Percentiles rank a stretch among this genome's conserved stretches.
Evolutionary conservation across 768 basidiomycete species (phyloP).

Genomic region (Leccinellum rugosiceps): DNA sequence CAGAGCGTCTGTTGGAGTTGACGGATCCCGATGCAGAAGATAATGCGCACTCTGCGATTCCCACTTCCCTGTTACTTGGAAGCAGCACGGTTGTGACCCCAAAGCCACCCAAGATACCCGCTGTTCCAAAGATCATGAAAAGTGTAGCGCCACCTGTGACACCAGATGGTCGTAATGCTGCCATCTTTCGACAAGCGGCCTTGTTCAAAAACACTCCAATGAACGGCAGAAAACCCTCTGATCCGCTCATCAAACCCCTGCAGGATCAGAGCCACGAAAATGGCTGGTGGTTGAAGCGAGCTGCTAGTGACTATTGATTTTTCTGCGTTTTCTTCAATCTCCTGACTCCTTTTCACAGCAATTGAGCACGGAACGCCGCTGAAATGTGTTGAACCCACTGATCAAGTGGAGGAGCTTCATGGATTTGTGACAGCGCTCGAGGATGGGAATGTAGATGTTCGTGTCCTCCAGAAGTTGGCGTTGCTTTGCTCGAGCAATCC

Average conservation of each 20-base stretch:
- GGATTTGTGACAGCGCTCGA: slow-evolving; percentile 53
- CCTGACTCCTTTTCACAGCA: slow-evolving; percentile 18
- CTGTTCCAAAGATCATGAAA: slow-evolving; percentile 33
- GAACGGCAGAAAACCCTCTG: slow-evolving; percentile 43
- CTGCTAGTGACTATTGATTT: slow-evolving; percentile 50
- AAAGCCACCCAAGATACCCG: slow-evolving; percentile 37
- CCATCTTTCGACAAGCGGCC: slow-evolving; percentile 70
- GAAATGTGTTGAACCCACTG: slow-evolving; percentile 37
- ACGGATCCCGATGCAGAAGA: slow-evolving; percentile 74
- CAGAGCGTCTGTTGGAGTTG: slow-evolving; percentile 81
- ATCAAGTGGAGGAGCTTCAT: slow-evolving; percentile 50
- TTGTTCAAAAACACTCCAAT: slow-evolving; percentile 81
- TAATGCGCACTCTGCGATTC: slow-evolving; percentile 49
- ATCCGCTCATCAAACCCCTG: slow-evolving; percentile 67
- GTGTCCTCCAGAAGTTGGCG: slow-evolving; percentile 62
- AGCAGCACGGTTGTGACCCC: slow-evolving; percentile 36
- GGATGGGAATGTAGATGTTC: slow-evolving; percentile 47
- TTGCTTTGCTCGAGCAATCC: slow-evolving; percentile 61
- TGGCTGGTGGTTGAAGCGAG: slow-evolving; percentile 83
- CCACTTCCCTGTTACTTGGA: slow-evolving; percentile 50
- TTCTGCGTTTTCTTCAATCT: background rate
- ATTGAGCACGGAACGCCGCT: slow-evolving; percentile 48
- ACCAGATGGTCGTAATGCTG: slow-evolving; percentile 55
- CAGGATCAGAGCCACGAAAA: slow-evolving; percentile 66
- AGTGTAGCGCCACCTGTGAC: slow-evolving; percentile 50